Evolutionary conservation across 2,329 filamentous ascomycete genomes (phyloP).

Genomic region (Paecilomyces variotii): DNA sequence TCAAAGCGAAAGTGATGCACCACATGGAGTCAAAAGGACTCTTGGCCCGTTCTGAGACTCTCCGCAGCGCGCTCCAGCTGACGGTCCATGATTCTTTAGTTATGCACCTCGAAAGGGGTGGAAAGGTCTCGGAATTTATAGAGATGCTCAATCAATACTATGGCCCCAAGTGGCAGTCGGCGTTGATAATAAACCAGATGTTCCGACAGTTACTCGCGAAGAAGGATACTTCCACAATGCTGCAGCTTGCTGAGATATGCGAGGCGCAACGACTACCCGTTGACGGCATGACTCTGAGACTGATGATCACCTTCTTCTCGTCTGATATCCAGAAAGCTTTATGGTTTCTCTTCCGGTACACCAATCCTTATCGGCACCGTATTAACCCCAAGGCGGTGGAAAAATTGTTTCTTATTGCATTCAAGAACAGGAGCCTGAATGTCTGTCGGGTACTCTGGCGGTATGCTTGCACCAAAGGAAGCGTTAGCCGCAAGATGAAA

Average conservation of each 20-base stretch:
- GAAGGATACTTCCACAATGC: constrained; percentile 17
- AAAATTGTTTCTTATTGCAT: constrained; percentile 36
- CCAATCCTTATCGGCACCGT: constrained; percentile 10
- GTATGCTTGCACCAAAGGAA: constrained; percentile 36
- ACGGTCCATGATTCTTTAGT: constrained; percentile 26
- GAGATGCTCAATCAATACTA: constrained; percentile 27
- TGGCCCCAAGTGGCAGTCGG: constrained; percentile 30
- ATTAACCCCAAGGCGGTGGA: constrained; percentile 22
- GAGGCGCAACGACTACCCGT: constrained; percentile 18
- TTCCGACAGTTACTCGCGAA: constrained; percentile 22
- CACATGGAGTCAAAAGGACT: constrained; percentile 25
- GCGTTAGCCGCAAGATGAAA: constrained; percentile 27
- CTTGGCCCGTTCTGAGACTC: constrained; percentile 14
- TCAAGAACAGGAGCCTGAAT: constrained; percentile 30
- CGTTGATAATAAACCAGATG: constrained; percentile 29
- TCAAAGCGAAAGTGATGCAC: constrained; percentile 21
- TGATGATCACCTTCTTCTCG: constrained; percentile 20
- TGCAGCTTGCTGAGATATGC: constrained; percentile 25
- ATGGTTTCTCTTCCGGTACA: constrained; percentile 14
- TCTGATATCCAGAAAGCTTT: constrained; percentile 16
- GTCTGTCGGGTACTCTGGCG: constrained; percentile 40
- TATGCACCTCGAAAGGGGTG: constrained; percentile 24
- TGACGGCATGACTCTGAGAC: constrained; percentile 19
- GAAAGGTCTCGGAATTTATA: constrained; percentile 29
- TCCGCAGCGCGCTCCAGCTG: constrained; percentile 19